These are phyloP conservation scores for Trichoderma semiorbis DNA, from an alignment of 2,329 filamentous ascomycete genomes.

Conservation along the genomic window DNA sequence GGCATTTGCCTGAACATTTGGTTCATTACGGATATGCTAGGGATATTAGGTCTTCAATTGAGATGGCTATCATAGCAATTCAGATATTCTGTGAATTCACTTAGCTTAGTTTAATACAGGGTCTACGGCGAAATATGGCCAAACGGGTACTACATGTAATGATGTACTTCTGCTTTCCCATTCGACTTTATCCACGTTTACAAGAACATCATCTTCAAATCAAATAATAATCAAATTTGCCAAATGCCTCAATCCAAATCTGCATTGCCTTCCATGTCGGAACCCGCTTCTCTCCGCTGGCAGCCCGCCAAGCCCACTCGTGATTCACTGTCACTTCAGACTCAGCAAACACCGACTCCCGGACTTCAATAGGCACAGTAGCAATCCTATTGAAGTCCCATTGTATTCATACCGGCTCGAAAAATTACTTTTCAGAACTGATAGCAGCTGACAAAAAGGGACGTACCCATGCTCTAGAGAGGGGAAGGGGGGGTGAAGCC, in stretches of 20 bases:
- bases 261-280: neutral
- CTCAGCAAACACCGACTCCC: neutral
- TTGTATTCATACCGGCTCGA: neutral
- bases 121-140: neutral
- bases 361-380: neutral
- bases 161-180: neutral
- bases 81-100: neutral
- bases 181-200: neutral
- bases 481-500: neutral
- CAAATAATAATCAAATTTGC: neutral
- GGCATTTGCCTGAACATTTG: neutral
- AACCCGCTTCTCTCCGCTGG: neutral
- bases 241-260: neutral
- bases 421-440: too few relatives aligned
- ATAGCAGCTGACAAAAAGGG: neutral
- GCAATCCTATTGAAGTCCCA: neutral
- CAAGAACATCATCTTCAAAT: neutral
- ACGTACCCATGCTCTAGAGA: neutral
- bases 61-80: neutral
- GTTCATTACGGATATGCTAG: neutral
- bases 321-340: conserved; percentile 1
- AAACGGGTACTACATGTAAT: neutral
- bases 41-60: neutral
- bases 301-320: neutral
- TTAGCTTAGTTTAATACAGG: neutral